phyloP scores from a whole-genome alignment of 495 filamentous ascomycete genomes.

The Schizothecium vesticola region DNA sequence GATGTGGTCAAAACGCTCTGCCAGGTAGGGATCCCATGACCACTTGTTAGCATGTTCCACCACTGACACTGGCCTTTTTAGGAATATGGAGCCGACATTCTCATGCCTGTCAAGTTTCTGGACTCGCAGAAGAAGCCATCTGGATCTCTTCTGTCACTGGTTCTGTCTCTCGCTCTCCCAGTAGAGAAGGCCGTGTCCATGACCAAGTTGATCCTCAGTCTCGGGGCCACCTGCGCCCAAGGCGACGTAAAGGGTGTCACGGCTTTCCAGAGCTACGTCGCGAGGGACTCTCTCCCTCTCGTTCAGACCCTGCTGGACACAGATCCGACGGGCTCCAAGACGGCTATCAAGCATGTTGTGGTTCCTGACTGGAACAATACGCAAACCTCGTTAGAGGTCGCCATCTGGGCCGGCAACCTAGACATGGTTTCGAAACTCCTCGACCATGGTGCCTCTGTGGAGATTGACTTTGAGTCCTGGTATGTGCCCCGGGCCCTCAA shows the following conservation, averaged over 20 bases:
- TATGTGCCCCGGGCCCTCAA: not conserved
- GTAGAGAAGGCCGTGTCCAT: constrained; percentile 56
- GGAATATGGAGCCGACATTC: constrained; percentile 66
- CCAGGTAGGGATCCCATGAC: constrained; percentile 25
- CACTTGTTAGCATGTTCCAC: not conserved
- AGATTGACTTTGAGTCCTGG: constrained; percentile 43
- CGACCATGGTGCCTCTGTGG: constrained; percentile 33
- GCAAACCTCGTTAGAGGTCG: constrained; percentile 34
- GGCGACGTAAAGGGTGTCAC: constrained; percentile 57
- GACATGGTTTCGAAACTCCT: constrained; percentile 37
- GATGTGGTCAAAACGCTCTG: constrained; percentile 64
- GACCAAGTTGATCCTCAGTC: constrained; percentile 54
- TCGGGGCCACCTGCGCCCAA: constrained; percentile 69
- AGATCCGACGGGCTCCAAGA: constrained; percentile 55
- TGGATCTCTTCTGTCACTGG: constrained; percentile 59
- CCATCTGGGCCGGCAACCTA: constrained; percentile 28
- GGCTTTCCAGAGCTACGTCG: constrained; percentile 53
- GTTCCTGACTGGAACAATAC: constrained; percentile 25
- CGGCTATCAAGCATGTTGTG: constrained; percentile 58
- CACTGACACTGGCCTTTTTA: constrained; percentile 2
- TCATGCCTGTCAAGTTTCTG: constrained; percentile 61
- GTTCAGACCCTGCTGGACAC: constrained; percentile 53
- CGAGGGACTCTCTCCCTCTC: constrained; percentile 43
- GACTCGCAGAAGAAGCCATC: constrained; percentile 41
- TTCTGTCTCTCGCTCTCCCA: constrained; percentile 54